Conservation (phyloP, 169 alveolate genomes). For the Perkinsus marinus region DNA sequence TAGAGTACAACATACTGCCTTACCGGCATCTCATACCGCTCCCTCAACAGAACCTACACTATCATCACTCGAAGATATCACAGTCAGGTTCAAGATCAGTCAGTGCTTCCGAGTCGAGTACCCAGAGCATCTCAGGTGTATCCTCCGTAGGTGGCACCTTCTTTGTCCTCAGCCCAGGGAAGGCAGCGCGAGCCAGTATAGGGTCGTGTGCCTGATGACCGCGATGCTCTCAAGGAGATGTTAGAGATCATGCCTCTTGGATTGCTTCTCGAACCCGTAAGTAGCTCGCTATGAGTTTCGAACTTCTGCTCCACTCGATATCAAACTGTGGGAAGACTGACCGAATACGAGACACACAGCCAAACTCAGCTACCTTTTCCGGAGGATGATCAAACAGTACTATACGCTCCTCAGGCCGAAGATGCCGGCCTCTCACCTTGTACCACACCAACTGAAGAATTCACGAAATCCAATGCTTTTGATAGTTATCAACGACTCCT, state of each 20-base stretch:
- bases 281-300: neutral
- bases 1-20: neutral
- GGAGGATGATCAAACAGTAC: neutral
- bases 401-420: neutral
- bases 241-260: neutral
- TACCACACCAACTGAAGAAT: neutral
- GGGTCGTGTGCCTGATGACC: neutral
- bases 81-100: too few relatives aligned
- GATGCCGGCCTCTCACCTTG: neutral
- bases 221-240: neutral
- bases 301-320: neutral
- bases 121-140: neutral
- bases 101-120: neutral
- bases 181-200: neutral
- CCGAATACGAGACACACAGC: neutral
- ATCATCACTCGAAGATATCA: neutral
- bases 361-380: neutral
- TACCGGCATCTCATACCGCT: neutral
- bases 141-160: neutral
- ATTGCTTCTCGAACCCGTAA: neutral
- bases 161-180: neutral
- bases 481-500: neutral
- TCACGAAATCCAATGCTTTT: neutral
- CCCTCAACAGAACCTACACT: neutral
- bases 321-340: neutral